phyloP scores from a whole-genome alignment of 768 basidiomycete genomes.

The Lyophyllum shimeji region DNA sequence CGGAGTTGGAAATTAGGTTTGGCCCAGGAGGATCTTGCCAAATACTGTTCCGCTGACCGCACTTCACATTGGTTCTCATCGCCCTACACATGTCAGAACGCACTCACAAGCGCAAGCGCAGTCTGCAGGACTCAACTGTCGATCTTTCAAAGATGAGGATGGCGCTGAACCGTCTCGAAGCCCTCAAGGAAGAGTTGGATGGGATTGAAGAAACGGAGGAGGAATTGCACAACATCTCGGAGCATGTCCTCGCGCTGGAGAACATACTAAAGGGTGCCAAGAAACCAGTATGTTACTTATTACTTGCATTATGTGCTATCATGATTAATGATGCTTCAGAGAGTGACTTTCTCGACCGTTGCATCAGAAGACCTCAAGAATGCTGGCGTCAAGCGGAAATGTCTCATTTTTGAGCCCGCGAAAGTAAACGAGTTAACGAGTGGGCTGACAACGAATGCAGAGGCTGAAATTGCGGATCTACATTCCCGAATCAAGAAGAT shows the following conservation, averaged over 20 bases:
- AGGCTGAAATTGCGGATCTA: slow-evolving; percentile 22
- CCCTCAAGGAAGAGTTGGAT: slow-evolving; percentile 26
- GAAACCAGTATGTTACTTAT: slow-evolving; percentile 23
- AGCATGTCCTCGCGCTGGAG: slow-evolving; percentile 24
- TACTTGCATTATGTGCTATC: slow-evolving; percentile 12
- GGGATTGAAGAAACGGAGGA: slow-evolving; percentile 27
- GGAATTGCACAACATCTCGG: slow-evolving; percentile 19
- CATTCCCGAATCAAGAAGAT: slow-evolving; percentile 26
- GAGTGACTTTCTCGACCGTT: slow-evolving; percentile 25
- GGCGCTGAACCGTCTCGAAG: slow-evolving; percentile 22
- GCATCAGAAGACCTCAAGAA: slow-evolving; percentile 24
- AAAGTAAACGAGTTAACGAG: slow-evolving; percentile 19
- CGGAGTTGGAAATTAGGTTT: no score
- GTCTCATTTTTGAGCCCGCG: slow-evolving; percentile 19
- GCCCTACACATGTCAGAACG: slow-evolving; percentile 13
- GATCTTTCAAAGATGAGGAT: slow-evolving; percentile 26
- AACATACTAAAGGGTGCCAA: slow-evolving; percentile 25
- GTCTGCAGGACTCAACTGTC: slow-evolving; percentile 26
- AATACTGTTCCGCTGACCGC: no score
- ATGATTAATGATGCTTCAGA: slow-evolving; percentile 22
- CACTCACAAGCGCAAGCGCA: slow-evolving; percentile 28
- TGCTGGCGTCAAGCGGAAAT: slow-evolving; percentile 24
- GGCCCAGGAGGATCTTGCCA: no score
- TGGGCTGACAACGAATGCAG: slow-evolving; percentile 15
- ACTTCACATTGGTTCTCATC: no score